Evolutionary conservation across 108 stramenopile species (phyloP).

Genomic region (Pinguiococcus pyrenoidosus): DNA sequence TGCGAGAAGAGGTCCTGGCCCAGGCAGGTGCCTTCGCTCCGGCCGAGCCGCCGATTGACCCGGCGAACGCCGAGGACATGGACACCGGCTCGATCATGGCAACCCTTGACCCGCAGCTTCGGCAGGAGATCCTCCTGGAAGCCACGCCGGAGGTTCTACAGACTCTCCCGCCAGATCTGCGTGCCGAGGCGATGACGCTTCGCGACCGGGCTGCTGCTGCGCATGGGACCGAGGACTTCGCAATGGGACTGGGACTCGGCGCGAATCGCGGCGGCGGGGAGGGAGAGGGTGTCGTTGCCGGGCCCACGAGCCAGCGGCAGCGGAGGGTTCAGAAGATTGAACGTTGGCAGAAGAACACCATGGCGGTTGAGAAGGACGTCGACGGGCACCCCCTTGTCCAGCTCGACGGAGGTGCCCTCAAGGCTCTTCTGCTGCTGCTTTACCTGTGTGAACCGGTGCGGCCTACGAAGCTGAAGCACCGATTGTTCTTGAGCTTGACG

Average conservation of each 20-base stretch:
- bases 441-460: conserved; percentile 10
- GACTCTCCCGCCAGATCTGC: conserved; percentile 60
- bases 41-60: conserved; percentile 61
- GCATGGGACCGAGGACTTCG: no score
- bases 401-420: conserved; percentile 3
- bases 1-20: conserved; percentile 73
- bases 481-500: conserved; percentile 9
- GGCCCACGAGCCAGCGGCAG: no score
- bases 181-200: conserved; percentile 69
- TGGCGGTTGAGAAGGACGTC: conserved; percentile 5
- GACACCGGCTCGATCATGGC: conserved; percentile 81
- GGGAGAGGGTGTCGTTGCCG: no score
- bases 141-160: conserved; percentile 56
- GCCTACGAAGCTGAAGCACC: conserved; percentile 12
- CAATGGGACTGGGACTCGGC: no score
- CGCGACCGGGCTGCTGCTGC: conserved; percentile 56
- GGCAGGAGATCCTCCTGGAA: conserved; percentile 71
- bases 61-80: conserved; percentile 70
- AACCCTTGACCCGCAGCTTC: conserved; percentile 70
- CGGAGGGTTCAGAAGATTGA: no score
- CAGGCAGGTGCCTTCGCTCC: conserved; percentile 25
- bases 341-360: conserved; percentile 3
- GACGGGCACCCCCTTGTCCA: conserved; percentile 1
- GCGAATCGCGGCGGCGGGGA: not conserved
- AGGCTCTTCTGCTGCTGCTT: conserved; percentile 8